Conservation (phyloP, 805 yeast species). For the Kazachstania africana region DNA sequence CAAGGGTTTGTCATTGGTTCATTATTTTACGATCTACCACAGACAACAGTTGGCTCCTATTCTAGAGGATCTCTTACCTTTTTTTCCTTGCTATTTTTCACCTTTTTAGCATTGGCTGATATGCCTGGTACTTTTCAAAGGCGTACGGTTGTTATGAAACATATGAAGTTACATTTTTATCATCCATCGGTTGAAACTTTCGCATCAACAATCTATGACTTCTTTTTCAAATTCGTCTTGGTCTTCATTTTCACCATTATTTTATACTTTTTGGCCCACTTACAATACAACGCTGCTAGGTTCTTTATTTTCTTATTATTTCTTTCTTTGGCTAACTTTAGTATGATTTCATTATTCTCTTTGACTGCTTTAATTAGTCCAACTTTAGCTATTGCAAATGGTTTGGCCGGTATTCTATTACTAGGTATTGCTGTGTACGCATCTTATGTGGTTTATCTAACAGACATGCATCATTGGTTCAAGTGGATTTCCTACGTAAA, state of each 20-base stretch:
- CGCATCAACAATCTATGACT: slow-evolving; percentile 43
- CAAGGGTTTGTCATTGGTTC: slow-evolving; percentile 37
- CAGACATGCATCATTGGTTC: slow-evolving; percentile 59
- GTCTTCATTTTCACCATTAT: slow-evolving; percentile 33
- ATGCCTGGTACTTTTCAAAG: slow-evolving; percentile 35
- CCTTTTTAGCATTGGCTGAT: slow-evolving; percentile 49
- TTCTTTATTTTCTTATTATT: slow-evolving; percentile 40
- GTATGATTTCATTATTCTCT: slow-evolving; percentile 42
- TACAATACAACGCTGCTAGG: slow-evolving; percentile 35
- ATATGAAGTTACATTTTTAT: slow-evolving; percentile 52
- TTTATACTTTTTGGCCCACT: slow-evolving; percentile 43
- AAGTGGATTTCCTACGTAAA: slow-evolving; percentile 50
- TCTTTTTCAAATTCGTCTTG: slow-evolving; percentile 41
- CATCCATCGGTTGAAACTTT: slow-evolving; percentile 58
- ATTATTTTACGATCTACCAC: slow-evolving; percentile 34
- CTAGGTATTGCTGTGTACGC: slow-evolving; percentile 44
- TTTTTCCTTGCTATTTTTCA: slow-evolving; percentile 41
- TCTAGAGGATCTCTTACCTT: slow-evolving; percentile 43
- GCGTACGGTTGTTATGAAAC: slow-evolving; percentile 49
- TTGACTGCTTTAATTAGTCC: slow-evolving; percentile 40
- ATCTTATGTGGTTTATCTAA: slow-evolving; percentile 52
- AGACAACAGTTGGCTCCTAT: slow-evolving; percentile 37
- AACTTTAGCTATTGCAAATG: slow-evolving; percentile 44
- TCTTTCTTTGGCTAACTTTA: slow-evolving; percentile 31
- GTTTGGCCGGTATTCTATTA: slow-evolving; percentile 47